Percentiles rank a stretch among this genome's conserved stretches.
Evolutionary conservation across 768 basidiomycete species (phyloP).

Genomic region (Suillus luteus): DNA sequence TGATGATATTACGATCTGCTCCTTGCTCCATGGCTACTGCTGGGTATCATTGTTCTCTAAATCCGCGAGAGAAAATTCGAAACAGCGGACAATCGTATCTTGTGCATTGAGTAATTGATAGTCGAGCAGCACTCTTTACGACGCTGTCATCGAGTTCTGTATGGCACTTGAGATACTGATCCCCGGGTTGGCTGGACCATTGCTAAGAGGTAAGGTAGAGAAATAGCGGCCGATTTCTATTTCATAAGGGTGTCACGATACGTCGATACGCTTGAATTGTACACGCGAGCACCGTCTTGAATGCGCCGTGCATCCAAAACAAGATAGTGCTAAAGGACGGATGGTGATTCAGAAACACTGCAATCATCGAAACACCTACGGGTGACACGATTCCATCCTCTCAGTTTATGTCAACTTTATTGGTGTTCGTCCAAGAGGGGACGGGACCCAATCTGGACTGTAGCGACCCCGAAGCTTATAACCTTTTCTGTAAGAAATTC

Average conservation of each 20-base stretch:
- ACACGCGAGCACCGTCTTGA: conserved; percentile 26
- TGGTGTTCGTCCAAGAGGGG: conserved; percentile 22
- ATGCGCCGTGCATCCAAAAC: conserved; percentile 29
- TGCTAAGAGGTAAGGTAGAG: not conserved
- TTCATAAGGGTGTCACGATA: conserved; percentile 18
- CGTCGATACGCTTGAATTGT: conserved; percentile 28
- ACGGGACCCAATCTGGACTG: conserved; percentile 22
- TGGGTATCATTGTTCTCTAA: too few species aligned
- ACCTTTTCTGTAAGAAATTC: conserved; percentile 19
- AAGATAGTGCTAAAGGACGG: not conserved
- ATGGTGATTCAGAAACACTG: too few species aligned
- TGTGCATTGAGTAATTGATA: too few species aligned
- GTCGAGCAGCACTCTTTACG: too few species aligned
- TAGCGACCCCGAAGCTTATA: conserved; percentile 22
- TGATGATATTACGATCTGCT: too few species aligned
- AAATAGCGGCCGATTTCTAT: conserved; percentile 20
- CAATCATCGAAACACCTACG: not conserved
- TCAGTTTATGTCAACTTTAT: conserved; percentile 5
- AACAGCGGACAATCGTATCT: too few species aligned
- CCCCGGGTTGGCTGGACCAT: conserved; percentile 20
- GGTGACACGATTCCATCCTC: not conserved
- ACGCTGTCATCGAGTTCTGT: too few species aligned
- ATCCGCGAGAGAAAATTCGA: too few species aligned
- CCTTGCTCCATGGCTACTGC: too few species aligned
- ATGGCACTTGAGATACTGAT: not conserved